Percentiles rank a stretch among this genome's conserved stretches.
These are phyloP conservation scores for Stevia rebaudiana DNA, from an alignment of 140 eudicot species.

Conservation along the genomic window DNA sequence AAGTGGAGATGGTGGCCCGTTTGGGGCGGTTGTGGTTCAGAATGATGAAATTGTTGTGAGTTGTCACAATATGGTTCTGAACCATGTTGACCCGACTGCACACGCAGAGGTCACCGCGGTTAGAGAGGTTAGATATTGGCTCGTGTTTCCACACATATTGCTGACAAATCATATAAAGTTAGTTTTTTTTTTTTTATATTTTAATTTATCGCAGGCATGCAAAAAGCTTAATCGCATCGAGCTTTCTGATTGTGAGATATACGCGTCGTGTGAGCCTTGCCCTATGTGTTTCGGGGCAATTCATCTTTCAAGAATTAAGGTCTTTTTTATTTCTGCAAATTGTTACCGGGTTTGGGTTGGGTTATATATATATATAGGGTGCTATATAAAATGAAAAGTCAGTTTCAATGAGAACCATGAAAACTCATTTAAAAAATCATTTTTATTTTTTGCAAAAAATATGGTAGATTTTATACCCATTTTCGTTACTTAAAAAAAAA, in stretches of 20 bases:
- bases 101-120: constrained; percentile 10
- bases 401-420: too few relatives aligned
- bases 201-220: constrained; percentile 44
- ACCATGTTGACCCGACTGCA: constrained; percentile 10
- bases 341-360: not conserved
- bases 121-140: constrained; percentile 10
- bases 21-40: constrained; percentile 13
- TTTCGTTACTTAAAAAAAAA: too few relatives aligned
- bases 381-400: too few relatives aligned
- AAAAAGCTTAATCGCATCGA: constrained; percentile 52
- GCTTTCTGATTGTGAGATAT: constrained; percentile 65
- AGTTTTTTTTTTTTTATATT: not conserved
- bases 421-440: too few relatives aligned
- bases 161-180: not conserved
- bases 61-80: constrained; percentile 16
- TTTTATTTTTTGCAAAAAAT: too few relatives aligned
- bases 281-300: constrained; percentile 81
- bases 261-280: constrained; percentile 69
- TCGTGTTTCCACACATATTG: not conserved
- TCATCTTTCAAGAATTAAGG: constrained; percentile 61
- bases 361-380: too few relatives aligned
- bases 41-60: constrained; percentile 17
- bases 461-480: too few relatives aligned
- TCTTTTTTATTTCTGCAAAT: not conserved
- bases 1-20: constrained; percentile 1